Evolutionary conservation across 306 rosid genomes (phyloP).

Genomic region (Lotus japonicus): DNA sequence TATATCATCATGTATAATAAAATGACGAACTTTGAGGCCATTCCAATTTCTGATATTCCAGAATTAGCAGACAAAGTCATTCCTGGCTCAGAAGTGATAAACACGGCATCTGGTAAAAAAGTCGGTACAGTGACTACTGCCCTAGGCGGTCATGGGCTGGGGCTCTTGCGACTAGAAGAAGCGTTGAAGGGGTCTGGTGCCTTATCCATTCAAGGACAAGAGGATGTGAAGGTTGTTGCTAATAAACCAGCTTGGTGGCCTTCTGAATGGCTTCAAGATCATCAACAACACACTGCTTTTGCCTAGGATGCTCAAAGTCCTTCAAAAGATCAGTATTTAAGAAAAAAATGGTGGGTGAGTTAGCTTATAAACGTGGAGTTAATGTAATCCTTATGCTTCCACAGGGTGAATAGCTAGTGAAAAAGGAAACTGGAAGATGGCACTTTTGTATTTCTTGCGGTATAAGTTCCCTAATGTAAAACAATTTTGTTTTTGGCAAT

Average conservation of each 20-base stretch:
- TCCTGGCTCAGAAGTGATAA: conserved; percentile 58
- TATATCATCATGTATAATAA: background rate
- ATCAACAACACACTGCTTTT: conserved; percentile 29
- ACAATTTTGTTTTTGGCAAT: conserved; percentile 12
- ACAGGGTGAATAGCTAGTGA: background rate
- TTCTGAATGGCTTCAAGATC: conserved; percentile 41
- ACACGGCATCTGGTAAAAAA: conserved; percentile 45
- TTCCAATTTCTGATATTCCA: conserved; percentile 25
- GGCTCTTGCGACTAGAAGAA: conserved; percentile 65
- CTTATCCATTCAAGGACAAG: conserved; percentile 49
- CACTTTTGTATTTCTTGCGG: conserved; percentile 10
- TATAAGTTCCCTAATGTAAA: background rate
- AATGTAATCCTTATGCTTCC: background rate
- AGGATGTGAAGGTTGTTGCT: conserved; percentile 54
- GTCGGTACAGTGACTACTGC: conserved; percentile 60
- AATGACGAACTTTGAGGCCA: background rate
- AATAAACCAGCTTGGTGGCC: conserved; percentile 59
- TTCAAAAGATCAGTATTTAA: conserved; percentile 14
- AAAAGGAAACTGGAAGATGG: background rate
- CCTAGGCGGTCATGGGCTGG: conserved; percentile 67
- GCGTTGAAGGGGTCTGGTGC: conserved; percentile 46
- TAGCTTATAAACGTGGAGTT: background rate
- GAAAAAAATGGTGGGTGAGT: too few relatives aligned
- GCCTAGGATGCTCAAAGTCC: conserved; percentile 21
- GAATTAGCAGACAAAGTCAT: conserved; percentile 45